phyloP scores from a whole-genome alignment of 1,139 yeast species.

The Arxiozyma slooffiae region DNA sequence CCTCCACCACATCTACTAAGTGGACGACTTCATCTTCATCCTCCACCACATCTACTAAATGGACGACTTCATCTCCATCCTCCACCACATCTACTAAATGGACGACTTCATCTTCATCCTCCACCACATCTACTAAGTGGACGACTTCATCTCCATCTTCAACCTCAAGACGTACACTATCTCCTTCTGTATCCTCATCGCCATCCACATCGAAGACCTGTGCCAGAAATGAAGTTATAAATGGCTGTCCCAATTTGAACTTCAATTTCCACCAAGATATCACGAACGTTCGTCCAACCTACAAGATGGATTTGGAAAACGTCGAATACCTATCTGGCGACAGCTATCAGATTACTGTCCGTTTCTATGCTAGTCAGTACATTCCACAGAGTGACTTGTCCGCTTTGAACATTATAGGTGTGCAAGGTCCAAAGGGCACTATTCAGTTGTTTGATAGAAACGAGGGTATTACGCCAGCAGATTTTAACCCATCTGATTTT shows the following conservation, averaged over 20 bases:
- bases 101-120: too few species aligned
- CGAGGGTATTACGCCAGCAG: constrained; percentile 12
- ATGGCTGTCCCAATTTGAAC: constrained; percentile 10
- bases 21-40: too few species aligned
- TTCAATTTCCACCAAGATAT: constrained; percentile 15
- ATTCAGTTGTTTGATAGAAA: constrained; percentile 23
- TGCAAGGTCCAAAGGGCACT: constrained; percentile 19
- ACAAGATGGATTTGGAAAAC: constrained; percentile 3
- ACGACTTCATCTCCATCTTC: too few species aligned
- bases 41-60: too few species aligned
- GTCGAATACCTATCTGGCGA: constrained; percentile 7
- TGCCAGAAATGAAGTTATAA: too few species aligned
- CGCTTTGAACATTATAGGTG: constrained; percentile 26
- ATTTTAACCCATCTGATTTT: constrained; percentile 24
- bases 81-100: too few species aligned
- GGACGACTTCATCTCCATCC: too few species aligned
- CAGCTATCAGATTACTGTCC: constrained; percentile 24
- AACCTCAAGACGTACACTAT: too few species aligned
- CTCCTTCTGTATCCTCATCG: too few species aligned
- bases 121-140: too few species aligned
- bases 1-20: too few species aligned
- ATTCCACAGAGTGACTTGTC: constrained; percentile 18
- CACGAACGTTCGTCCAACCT: constrained; percentile 3
- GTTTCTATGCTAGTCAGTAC: constrained; percentile 18
- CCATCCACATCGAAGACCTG: too few species aligned